A percentile compares a stretch with the other conserved stretches of the same genome.
Conservation (phyloP, 495 filamentous ascomycete genomes). For the Chaetomidium leptoderma region DNA sequence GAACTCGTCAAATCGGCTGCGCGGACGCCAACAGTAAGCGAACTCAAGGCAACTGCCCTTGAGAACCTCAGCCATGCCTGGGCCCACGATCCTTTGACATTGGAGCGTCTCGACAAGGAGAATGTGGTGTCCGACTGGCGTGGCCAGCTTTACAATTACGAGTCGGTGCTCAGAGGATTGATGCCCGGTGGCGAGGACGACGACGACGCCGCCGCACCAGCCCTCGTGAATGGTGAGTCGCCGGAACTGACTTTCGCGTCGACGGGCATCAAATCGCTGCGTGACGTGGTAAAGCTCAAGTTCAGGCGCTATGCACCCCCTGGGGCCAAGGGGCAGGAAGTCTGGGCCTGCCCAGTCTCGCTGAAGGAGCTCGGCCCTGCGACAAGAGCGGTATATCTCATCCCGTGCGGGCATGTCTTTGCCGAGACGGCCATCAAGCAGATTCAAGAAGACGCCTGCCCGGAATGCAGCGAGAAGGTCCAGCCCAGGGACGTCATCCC, state of each 20-base stretch:
- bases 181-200: constrained; percentile 53
- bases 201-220: constrained; percentile 8
- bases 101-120: constrained; percentile 63
- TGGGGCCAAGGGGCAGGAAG: constrained; percentile 44
- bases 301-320: constrained; percentile 55
- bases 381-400: constrained; percentile 79
- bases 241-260: constrained; percentile 60
- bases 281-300: constrained; percentile 85
- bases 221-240: constrained; percentile 27
- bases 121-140: constrained; percentile 76
- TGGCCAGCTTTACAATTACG: constrained; percentile 92
- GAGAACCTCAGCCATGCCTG: constrained; percentile 82
- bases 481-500: constrained; percentile 71
- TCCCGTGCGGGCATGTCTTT: constrained; percentile 95
- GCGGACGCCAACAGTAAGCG: constrained; percentile 72
- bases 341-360: constrained; percentile 83
- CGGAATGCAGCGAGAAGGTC: constrained; percentile 73
- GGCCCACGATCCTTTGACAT: constrained; percentile 80
- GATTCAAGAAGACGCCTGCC: constrained; percentile 50
- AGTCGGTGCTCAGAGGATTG: constrained; percentile 77
- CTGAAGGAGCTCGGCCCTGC: constrained; percentile 76
- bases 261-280: constrained; percentile 68
- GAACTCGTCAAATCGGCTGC: constrained; percentile 92
- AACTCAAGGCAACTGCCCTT: constrained; percentile 81
- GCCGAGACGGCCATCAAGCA: constrained; percentile 79